phyloP scores from a whole-genome alignment of 148 eudicot species.

The Nyssa sinensis region DNA sequence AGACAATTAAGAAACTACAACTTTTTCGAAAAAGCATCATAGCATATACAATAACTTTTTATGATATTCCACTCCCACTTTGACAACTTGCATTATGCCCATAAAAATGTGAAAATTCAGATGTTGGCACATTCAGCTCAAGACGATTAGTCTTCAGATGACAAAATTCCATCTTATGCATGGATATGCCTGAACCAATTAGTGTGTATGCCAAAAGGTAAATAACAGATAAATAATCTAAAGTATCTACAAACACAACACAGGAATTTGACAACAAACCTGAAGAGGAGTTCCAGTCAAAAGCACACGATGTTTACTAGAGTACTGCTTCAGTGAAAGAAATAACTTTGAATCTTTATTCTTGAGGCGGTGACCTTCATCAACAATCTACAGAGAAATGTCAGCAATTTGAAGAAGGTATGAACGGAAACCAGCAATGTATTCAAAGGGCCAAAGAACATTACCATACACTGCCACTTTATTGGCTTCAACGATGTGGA shows the following conservation, averaged over 20 bases:
- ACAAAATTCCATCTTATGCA: too few species aligned
- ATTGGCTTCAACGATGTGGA: slow-evolving; percentile 75
- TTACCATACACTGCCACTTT: slow-evolving; percentile 95
- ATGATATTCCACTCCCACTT: too few species aligned
- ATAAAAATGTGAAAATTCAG: too few species aligned
- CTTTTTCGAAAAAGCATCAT: too few species aligned
- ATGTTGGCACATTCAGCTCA: too few species aligned
- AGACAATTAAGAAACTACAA: too few species aligned
- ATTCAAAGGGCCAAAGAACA: slow-evolving; percentile 8
- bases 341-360: slow-evolving; percentile 96
- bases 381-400: slow-evolving; percentile 69
- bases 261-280: slow-evolving; percentile 41
- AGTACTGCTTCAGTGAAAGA: slow-evolving; percentile 70
- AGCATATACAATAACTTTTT: too few species aligned
- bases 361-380: slow-evolving; percentile 98
- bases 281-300: slow-evolving; percentile 99
- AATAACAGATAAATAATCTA: not conserved
- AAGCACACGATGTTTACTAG: slow-evolving; percentile 76
- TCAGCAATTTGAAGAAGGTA: slow-evolving; percentile 8
- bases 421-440: slow-evolving; percentile 7
- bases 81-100: too few species aligned
- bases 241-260: not conserved
- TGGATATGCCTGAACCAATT: too few species aligned
- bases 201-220: not conserved
- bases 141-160: too few species aligned